Base-by-base conservation (phyloP, 495 filamentous ascomycete genomes). In the Jackrogersella minutella region DNA sequence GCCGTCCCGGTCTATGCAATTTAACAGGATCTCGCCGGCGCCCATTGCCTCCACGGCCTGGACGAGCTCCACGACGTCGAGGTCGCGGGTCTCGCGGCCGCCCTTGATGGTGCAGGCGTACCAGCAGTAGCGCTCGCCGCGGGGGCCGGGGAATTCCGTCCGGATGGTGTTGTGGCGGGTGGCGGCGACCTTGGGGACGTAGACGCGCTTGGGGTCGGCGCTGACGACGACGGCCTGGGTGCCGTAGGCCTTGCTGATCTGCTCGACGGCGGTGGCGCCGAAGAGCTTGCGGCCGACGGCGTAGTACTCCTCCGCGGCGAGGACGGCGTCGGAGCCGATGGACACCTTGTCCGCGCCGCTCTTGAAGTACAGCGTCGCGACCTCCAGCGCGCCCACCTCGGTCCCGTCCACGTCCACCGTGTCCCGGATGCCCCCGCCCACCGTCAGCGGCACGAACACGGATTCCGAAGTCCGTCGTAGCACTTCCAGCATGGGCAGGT, bases 341-440 rank as follows among this genome's bases (percentile, higher is more conserved):
- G 93, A 97, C 14, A 99, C 93, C 82, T 99, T 99, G 77, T 99
- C 95, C n/a, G 95, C 95, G 33, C 95, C 95, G 21, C 88, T 93
- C 81, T 95, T 92, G 84, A 99, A 99, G 82, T 99, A 99, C 85
- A 98, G 88, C 4, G 89, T 93, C 8, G 95, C 95, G 43, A 99
- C 91, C 58, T 98, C 91, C 6, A 97, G 86, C 4, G 95, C 95
- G 9, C 91, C 87, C 2, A 94, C 85, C 55, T 86, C 86, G 9
- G 88, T 93, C n/a, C 96, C 95, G 77, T 97, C 91, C 2, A 88
- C 86, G 73, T 98, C 96, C 17, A 90, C 84, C 1, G 91, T 92
- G 73, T 98, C 93, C 50, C 91, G 88, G 70, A 99, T 97, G 16
- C 95, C 95, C 47, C 95, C 95, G 21, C 95, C 95, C 62, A 99